Evolutionary conservation across 108 stramenopile genomes (phyloP).

Genomic region (Skeletonema tropicum): DNA sequence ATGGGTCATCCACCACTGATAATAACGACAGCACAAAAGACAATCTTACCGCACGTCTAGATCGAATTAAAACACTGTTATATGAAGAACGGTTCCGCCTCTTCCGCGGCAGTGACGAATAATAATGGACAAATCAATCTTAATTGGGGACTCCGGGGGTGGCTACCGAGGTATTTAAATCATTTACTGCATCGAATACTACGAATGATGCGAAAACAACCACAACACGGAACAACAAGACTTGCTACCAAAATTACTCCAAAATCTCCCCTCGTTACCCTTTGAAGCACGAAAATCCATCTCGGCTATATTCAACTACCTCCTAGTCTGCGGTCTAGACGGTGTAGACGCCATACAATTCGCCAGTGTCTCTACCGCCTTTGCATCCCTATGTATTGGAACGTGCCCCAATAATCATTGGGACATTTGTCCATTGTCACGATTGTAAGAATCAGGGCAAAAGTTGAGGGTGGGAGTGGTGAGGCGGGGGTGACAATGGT

Average conservation of each 20-base stretch:
- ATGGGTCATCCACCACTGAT: too few relatives aligned
- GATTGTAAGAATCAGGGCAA: conserved; percentile 27
- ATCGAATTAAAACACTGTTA: conserved; percentile 71
- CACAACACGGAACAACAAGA: not conserved
- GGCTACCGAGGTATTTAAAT: conserved; percentile 54
- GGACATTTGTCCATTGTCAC: conserved; percentile 53
- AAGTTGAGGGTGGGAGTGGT: not conserved
- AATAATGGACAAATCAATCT: conserved; percentile 14
- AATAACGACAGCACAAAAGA: conserved; percentile 8
- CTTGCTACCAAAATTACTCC: conserved; percentile 55
- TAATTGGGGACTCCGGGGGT: conserved; percentile 52
- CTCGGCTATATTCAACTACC: conserved; percentile 78
- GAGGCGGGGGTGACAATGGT: not conserved
- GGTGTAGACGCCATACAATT: conserved; percentile 28
- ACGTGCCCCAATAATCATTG: conserved; percentile 53
- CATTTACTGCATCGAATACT: conserved; percentile 1
- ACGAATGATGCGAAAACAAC: not conserved
- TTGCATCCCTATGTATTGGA: conserved; percentile 51
- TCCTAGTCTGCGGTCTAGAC: conserved; percentile 78
- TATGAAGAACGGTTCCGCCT: conserved; percentile 76
- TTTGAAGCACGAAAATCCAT: conserved; percentile 87
- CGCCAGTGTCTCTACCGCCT: conserved; percentile 47
- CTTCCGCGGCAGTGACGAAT: conserved; percentile 29
- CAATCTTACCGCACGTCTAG: conserved; percentile 60
- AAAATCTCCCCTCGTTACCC: conserved; percentile 58